Conservation (phyloP, 305 asterid genomes). For the Solanum chacoense region DNA sequence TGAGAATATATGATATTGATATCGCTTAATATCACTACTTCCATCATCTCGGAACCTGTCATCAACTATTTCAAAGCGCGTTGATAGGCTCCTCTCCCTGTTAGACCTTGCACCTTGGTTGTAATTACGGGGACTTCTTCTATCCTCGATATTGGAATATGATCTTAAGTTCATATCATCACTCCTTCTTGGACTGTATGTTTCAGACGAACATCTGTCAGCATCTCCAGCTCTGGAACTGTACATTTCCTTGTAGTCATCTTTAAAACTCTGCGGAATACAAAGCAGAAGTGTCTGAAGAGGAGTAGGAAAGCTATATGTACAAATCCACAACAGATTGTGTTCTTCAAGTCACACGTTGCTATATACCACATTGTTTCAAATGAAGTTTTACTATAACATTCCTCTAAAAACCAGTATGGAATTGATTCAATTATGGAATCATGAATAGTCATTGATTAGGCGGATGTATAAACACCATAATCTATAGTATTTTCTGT, state of each 20-base stretch:
- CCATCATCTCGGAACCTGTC: conserved; percentile 84
- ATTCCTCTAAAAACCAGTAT: neutral
- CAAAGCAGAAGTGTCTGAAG: neutral
- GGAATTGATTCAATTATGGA: neutral
- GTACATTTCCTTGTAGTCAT: conserved; percentile 1
- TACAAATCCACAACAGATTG: neutral
- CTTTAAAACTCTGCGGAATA: conserved; percentile 28
- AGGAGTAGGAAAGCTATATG: neutral
- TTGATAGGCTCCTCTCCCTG: conserved; percentile 25
- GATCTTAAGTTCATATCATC: conserved; percentile 24
- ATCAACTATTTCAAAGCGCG: conserved; percentile 76
- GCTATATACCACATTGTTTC: neutral
- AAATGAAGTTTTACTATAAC: neutral
- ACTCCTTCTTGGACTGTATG: conserved; percentile 17
- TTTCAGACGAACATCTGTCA: conserved; percentile 23
- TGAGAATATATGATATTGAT: conserved; percentile 23
- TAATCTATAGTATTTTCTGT: neutral
- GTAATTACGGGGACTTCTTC: conserved; percentile 31
- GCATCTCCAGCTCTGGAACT: neutral
- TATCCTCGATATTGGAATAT: conserved; percentile 33
- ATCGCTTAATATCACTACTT: conserved; percentile 20
- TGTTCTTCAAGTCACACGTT: neutral
- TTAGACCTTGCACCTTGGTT: conserved; percentile 21
- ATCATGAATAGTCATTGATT: neutral
- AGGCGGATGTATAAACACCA: neutral